Percentiles rank a stretch among this genome's conserved stretches.
These are phyloP conservation scores for Macrophomina pseudophaseolina DNA, from an alignment of 2,329 filamentous ascomycete genomes.

Conservation along the genomic window DNA sequence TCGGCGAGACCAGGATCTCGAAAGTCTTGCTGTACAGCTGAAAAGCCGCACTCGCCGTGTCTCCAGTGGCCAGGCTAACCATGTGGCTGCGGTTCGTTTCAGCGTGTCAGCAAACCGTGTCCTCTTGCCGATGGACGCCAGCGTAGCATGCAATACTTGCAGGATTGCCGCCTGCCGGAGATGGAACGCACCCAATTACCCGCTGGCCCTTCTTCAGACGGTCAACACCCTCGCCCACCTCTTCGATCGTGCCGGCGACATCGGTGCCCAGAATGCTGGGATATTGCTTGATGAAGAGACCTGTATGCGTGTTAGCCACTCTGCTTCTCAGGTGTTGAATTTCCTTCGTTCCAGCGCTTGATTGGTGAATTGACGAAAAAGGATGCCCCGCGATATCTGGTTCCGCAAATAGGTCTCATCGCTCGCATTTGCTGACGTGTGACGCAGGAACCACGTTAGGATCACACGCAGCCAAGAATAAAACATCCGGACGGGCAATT, in stretches of 20 bases:
- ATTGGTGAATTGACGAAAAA: not conserved
- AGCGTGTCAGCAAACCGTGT: not conserved
- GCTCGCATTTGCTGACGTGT: conserved; percentile 4
- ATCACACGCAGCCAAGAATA: not conserved
- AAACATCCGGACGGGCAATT: not conserved
- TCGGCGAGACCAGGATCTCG: conserved; percentile 41
- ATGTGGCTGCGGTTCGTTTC: not conserved
- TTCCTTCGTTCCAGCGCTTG: not conserved
- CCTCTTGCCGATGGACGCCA: no score
- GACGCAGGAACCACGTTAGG: conserved; percentile 1
- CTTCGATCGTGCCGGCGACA: conserved; percentile 44
- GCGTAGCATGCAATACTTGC: no score
- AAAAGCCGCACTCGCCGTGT: conserved; percentile 36
- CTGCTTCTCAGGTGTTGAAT: not conserved
- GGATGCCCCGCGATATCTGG: not conserved
- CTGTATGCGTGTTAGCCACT: not conserved
- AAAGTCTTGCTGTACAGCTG: conserved; percentile 42
- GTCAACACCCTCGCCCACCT: conserved; percentile 35
- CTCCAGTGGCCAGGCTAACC: conserved; percentile 34
- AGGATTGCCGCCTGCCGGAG: not conserved
- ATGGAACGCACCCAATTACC: conserved; percentile 20
- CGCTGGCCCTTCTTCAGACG: conserved; percentile 22
- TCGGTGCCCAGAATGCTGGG: conserved; percentile 45
- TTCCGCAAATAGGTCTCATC: not conserved
- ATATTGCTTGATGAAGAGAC: conserved; percentile 29